A percentile compares a stretch with the other conserved stretches of the same genome.
Conservation (phyloP, 345 rosid genomes). For the Ricinus communis region DNA sequence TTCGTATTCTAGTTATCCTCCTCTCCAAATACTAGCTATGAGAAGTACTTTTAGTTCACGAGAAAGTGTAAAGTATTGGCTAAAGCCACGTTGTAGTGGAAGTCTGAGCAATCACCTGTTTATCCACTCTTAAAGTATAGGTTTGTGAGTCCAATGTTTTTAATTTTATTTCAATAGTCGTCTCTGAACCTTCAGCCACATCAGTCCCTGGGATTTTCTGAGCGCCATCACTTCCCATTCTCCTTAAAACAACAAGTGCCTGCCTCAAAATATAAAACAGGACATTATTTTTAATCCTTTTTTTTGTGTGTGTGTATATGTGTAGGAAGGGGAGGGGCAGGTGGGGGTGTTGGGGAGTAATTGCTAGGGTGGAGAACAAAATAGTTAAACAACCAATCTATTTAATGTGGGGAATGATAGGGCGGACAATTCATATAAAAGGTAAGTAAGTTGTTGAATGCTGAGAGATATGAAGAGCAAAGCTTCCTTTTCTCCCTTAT, state of each 20-base stretch:
- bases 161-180: conserved; percentile 64
- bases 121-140: conserved; percentile 68
- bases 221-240: conserved; percentile 53
- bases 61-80: neutral
- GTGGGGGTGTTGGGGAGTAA: no score
- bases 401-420: neutral
- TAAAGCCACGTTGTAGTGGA: no score
- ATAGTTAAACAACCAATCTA: neutral
- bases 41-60: conserved; percentile 3
- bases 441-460: neutral
- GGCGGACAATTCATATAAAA: neutral
- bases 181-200: conserved; percentile 49
- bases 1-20: neutral
- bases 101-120: conserved; percentile 47
- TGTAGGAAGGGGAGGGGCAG: no score
- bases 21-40: neutral
- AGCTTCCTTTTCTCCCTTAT: neutral
- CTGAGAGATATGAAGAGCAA: neutral
- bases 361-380: neutral
- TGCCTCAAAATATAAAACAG: conserved; percentile 1
- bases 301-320: no score
- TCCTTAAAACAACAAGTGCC: conserved; percentile 29
- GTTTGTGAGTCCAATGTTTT: conserved; percentile 77
- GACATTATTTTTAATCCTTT: neutral
- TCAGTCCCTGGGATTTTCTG: conserved; percentile 28